A percentile compares a stretch with the other conserved stretches of the same genome.
phyloP scores from a whole-genome alignment of 164 flowering plant species.

The Chimonanthus praecox region DNA sequence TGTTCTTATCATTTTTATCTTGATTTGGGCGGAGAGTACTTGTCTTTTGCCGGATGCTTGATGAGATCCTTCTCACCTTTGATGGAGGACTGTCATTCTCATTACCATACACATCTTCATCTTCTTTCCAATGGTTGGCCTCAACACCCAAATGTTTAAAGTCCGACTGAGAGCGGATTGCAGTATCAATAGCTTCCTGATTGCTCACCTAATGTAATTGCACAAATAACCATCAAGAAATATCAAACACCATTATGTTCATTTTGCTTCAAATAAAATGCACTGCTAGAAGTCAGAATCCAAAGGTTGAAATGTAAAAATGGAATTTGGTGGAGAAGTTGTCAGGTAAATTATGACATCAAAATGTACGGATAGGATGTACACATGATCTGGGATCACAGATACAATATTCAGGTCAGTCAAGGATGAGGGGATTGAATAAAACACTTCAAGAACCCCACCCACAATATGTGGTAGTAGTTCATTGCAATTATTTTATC shows the following conservation, averaged over 20 bases:
- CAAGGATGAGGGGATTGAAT: no score
- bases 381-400: no score
- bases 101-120: neutral
- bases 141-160: neutral
- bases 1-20: neutral
- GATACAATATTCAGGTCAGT: no score
- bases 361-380: neutral
- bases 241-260: no score
- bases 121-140: neutral
- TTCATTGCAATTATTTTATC: no score
- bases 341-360: neutral
- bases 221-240: slow-evolving; percentile 4
- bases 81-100: slow-evolving; percentile 17
- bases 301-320: neutral
- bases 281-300: neutral
- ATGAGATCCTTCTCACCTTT: slow-evolving; percentile 11
- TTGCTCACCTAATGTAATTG: slow-evolving; percentile 53
- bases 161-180: slow-evolving; percentile 8
- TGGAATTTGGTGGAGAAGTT: neutral
- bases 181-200: slow-evolving; percentile 70
- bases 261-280: neutral
- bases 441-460: no score
- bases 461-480: no score
- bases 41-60: slow-evolving; percentile 11
- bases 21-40: neutral